phyloP scores from a whole-genome alignment of 257 asterid species.

The Solanum habrochaites region DNA sequence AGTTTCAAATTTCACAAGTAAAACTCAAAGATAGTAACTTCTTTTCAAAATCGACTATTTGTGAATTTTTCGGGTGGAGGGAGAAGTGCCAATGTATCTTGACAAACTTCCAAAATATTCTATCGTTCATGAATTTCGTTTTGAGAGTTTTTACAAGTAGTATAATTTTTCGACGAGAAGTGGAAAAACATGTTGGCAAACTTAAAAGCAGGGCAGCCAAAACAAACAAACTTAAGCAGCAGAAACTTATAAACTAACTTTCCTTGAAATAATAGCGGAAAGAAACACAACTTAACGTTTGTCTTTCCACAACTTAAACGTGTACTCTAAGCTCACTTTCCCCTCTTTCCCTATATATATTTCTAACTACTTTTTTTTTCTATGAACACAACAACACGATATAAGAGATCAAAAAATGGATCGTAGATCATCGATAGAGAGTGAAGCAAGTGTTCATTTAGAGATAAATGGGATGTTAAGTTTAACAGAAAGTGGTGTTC shows the following conservation, averaged over 20 bases:
- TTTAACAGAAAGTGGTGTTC: conserved; percentile 18
- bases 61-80: background rate
- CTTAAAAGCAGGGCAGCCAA: background rate
- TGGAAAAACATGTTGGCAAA: background rate
- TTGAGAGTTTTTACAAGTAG: background rate
- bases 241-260: conserved; percentile 14
- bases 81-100: background rate
- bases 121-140: background rate
- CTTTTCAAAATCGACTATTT: background rate
- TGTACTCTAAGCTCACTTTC: conserved; percentile 44
- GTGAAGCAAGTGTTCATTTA: conserved; percentile 40
- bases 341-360: background rate
- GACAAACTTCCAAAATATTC: background rate
- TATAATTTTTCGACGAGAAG: background rate
- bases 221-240: background rate
- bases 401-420: conserved; percentile 21
- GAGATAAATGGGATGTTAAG: conserved; percentile 28
- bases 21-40: background rate
- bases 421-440: conserved; percentile 27
- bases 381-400: background rate
- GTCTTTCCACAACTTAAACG: conserved; percentile 37
- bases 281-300: conserved; percentile 37
- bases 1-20: background rate
- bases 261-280: conserved; percentile 14
- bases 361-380: background rate